Base-by-base conservation (phyloP, 2,329 filamentous ascomycete genomes). In the Pleomassaria siparia region DNA sequence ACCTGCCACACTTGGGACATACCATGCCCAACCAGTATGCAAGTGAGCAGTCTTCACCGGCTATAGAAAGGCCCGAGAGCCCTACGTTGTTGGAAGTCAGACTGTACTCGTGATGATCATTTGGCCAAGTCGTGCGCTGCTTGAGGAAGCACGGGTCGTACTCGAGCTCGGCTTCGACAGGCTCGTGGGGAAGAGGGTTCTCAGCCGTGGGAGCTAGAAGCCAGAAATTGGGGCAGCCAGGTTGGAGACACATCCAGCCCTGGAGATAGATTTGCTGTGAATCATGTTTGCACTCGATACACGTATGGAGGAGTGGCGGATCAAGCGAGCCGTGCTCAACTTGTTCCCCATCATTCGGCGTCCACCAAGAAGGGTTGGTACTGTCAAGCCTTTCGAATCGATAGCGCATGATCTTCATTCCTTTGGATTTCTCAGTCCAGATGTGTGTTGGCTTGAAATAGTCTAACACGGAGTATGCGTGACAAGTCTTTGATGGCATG, bases 401-500 rank as follows among this genome's bases (percentile, higher is more conserved):
- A 21, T 86, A 76, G 53, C 82, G 83, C 56, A 80, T 78, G 78
- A 76, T 74, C 1, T 64, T 68, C 5, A 64, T 73, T 1, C 73
- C 64, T 0, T 70, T 52, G 4, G 72, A 72, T 49, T 75, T 78
- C 56, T 91, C 87, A 10, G 70, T 74, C 87, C 87, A 91, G 0
- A 89, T 74, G 40, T 86, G 74, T 0, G 85, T 87, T 11, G 88
- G 73, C 40, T 84, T 81, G 63, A 88, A 91, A 64, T 78, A 84
- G n/a, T 76, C 85, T 33, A 91, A 73, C 0, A 89, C 82, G 46
- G 80, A 83, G 58, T 84, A 90, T 1, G 77, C 71, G 47, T 85
- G 75, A 0, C 80, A 79, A 7, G 85, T 71, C 21, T 74, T 70
- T 1, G 75, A 76, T 0, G 75, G 73, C 15, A 79, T 73, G 18